Evolutionary conservation across 495 filamentous ascomycete genomes (phyloP), one percentile per base, ranked within the genome.

Genomic region (Podospora pseudoanserina): DNA sequence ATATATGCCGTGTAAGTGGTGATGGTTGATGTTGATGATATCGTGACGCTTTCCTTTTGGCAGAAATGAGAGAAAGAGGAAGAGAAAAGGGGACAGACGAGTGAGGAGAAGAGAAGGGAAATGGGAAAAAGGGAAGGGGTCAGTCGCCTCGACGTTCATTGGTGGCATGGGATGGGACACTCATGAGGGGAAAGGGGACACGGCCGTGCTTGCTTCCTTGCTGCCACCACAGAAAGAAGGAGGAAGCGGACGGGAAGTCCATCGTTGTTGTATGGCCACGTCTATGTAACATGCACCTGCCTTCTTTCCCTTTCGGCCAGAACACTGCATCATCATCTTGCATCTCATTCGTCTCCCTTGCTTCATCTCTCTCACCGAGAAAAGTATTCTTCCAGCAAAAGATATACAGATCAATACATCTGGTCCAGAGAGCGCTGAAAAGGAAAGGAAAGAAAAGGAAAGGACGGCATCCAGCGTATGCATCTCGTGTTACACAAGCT

Each of bases 21-120:
- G 27, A 57, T 60, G 65, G 4, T 44, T 39, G 54, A 30, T 39
- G 56, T 61, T 60, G 67, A 34, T 39, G 23, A 4, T 9, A 65
- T 39, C 34, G 34, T 39, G 34, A 39, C 11, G 34, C 34, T 23
- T 23, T 23, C 23, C 23, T 23, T 23, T 23, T 23, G 23, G 23
- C 23, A 23, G 23, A 23, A 23, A 23, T 23, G 23, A 23, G n/a
- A 13, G 30, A 64, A 34, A 63, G 16, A 61, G 30, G 68, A 61
- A 55, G 39, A 57, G 26, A 56, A 65, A 26, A 39, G 32, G 23
- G 20, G 5, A 26, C 28, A 64, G 39, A 23, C 23, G 23, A 23
- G 23, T 23, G 23, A 23, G 7, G 13, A 64, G 15, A 28, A 13
- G 61, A 20, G 20, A 63, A 62, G 15, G 60, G 60, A n/a, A 62